Base-by-base conservation (phyloP, 2,329 filamentous ascomycete genomes). In the Talaromyces funiculosus region DNA sequence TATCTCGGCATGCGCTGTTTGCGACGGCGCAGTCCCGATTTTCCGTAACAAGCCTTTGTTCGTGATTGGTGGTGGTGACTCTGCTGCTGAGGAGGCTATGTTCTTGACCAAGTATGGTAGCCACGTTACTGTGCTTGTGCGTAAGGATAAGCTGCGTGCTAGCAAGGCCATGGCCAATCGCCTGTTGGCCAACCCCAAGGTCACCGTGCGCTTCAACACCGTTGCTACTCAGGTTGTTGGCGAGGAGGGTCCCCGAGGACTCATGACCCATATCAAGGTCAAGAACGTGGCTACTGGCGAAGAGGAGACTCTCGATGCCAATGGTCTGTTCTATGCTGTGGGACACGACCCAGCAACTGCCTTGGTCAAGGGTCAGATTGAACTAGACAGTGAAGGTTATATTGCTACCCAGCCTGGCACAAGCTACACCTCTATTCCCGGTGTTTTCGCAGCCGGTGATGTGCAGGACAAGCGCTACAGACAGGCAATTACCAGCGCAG, bases 401-500 rank as follows among this genome's bases (percentile, higher is more conserved):
- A 86, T 99, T 62, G 75, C 92, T 68, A 99, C 94, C 60, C 85
- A 89, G 76, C 89, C 94, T 3, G 95, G 94, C 60, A 93, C 91
- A 49, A 91, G 91, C 62, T 82, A 89, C 71, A 99, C 94, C 53
- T 96, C 86, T 76, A 77, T 97, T 5, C 86, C 91, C 72, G 94
- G 94, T 74, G 91, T 99, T 20, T 99, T 97, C 73, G 94, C 94
- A 38, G 94, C 93, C 9, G 94, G 94, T 65, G 94, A 99, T 73
- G 95, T 99, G 9, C 94, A 99, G 81, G 95, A 99, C 75, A 99
- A 97, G 87, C 86, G 88, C 73, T 99, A 99, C 77, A 86, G 94
- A 74, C 94, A 99, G 81, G 94, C 94, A 51, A 95, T 99, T 67
- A 99, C 94, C 65, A 97, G 92, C 79, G 94, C 94, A 68, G 93